Conservation (phyloP, 1,139 yeast genomes). For the Blastobotrys serpentis region DNA sequence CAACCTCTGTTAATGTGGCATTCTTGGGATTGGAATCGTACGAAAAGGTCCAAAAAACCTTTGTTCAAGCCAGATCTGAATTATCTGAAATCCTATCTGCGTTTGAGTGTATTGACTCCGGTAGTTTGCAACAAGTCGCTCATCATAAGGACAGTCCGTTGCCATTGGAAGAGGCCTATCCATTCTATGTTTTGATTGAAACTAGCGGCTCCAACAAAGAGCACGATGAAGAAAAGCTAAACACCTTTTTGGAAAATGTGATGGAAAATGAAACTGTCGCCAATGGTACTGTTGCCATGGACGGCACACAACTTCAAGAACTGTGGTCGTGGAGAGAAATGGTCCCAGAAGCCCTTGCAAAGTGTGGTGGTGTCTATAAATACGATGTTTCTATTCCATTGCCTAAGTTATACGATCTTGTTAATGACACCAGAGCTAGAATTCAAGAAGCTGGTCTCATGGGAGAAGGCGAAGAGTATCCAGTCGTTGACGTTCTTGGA, state of each 20-base stretch:
- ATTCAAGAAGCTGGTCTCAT: slow-evolving; percentile 58
- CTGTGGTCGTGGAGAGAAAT: slow-evolving; percentile 96
- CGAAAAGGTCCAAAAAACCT: slow-evolving; percentile 79
- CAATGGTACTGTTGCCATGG: slow-evolving; percentile 96
- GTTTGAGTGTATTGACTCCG: slow-evolving; percentile 89
- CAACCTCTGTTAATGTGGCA: slow-evolving; percentile 83
- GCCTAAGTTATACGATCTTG: slow-evolving; percentile 72
- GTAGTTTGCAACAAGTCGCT: slow-evolving; percentile 67
- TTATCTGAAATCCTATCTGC: slow-evolving; percentile 87
- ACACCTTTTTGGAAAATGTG: slow-evolving; percentile 72
- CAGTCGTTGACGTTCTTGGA: slow-evolving; percentile 86
- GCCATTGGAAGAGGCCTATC: slow-evolving; percentile 76
- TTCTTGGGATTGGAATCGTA: slow-evolving; percentile 79
- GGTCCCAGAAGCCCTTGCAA: slow-evolving; percentile 83
- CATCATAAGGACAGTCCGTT: slow-evolving; percentile 50
- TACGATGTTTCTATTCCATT: slow-evolving; percentile 93
- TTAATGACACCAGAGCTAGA: slow-evolving; percentile 64
- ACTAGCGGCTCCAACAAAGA: slow-evolving; percentile 91
- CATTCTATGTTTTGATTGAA: slow-evolving; percentile 88
- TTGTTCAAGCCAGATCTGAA: slow-evolving; percentile 74
- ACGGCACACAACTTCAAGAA: slow-evolving; percentile 76
- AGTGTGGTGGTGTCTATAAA: slow-evolving; percentile 91
- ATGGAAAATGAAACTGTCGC: slow-evolving; percentile 81
- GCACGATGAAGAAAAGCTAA: slow-evolving; percentile 51
- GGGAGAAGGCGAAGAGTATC: slow-evolving; percentile 64